Conservation (phyloP, 2,329 filamentous ascomycete genomes). For the Trichoderma simmonsii region DNA sequence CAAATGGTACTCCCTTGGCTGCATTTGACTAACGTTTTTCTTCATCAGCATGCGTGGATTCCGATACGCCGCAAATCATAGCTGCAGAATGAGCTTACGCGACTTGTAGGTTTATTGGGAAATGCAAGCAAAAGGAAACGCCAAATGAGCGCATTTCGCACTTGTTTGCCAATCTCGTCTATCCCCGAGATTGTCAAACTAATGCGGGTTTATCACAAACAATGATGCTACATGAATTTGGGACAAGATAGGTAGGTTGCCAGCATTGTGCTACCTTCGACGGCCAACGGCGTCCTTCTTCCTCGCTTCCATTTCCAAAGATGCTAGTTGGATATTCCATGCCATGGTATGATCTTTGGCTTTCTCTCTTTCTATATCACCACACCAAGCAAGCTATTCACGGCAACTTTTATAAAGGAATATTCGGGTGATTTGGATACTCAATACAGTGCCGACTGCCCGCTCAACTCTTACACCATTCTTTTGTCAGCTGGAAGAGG, state of each 20-base stretch:
- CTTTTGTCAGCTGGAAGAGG: background rate
- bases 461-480: background rate
- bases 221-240: background rate
- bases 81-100: no score
- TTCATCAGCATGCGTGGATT: background rate
- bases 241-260: background rate
- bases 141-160: background rate
- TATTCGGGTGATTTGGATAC: background rate
- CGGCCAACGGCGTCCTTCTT: background rate
- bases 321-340: background rate
- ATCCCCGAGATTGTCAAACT: background rate
- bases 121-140: background rate
- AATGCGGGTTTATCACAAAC: constrained; percentile 9
- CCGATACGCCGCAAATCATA: no score
- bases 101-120: background rate
- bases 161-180: constrained; percentile 1
- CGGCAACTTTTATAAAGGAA: background rate
- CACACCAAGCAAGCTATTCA: background rate
- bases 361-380: background rate
- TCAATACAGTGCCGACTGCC: background rate
- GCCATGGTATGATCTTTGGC: background rate
- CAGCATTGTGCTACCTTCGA: background rate
- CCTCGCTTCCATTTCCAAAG: background rate
- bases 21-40: background rate
- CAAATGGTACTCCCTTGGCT: background rate